Evolutionary conservation across 1,284 basidiomycete species (phyloP), one percentile per base, ranked within the genome.

Genomic region (Cutaneotrichosporon spelunceum): DNA sequence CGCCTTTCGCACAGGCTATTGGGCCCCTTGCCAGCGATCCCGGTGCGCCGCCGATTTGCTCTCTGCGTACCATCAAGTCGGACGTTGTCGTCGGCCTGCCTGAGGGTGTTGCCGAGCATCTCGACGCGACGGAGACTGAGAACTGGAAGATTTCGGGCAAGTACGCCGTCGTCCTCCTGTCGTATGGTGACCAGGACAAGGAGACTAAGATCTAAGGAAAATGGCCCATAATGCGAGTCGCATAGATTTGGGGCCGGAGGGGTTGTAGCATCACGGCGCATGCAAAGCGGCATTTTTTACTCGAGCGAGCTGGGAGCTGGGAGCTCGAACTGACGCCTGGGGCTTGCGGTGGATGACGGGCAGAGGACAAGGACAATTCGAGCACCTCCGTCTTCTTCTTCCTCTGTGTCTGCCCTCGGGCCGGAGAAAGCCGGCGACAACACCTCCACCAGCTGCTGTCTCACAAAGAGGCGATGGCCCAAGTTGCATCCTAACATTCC

Each of bases 71-170:
- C 4, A 87, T 94, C 82, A 93, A 93, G 81, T 89, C 88, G 67
- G 91, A 93, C 65, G 83, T 84, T 48, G 82, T 84, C 9, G 84
- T 84, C 21, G 91, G 91, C 29, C 86, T 91, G 44, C 81, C 81
- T 53, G 71, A 74, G 16, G 81, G 85, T 42, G 82, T 88, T 34
- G 91, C 91, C 2, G 87, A 91, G 75, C 84, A 84, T 67, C 82
- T 97, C 44, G 93, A 98, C 78, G 83, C 89, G 71, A 85, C 86
- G 53, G 93, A 98, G 76, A 26, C 33, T 9, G 87, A 89, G 26
- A 94, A 94, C 53, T 98, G 94, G 94, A 94, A 93, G 82, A 97
- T 98, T 75, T 91, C 89, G 56, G 92, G 92, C 56, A 93, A 93
- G 89, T 94, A 93, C 74, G 90, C 52, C 52, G 52, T 53, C n/a